Percentiles rank a stretch among this genome's conserved stretches.
Evolutionary conservation across 768 basidiomycete species (phyloP).

Genomic region (Leccinum sublutescens): DNA sequence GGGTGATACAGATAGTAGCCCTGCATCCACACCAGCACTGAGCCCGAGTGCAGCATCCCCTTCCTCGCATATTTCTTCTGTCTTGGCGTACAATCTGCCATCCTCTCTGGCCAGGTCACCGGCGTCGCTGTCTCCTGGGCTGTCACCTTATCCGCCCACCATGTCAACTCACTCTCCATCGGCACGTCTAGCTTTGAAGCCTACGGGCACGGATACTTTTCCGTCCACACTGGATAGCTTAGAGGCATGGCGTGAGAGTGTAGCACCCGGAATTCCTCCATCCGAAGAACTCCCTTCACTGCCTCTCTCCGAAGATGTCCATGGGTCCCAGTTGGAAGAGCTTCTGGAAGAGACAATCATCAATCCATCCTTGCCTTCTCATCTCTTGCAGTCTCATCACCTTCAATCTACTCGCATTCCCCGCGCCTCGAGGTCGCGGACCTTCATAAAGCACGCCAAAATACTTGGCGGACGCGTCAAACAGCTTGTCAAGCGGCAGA

Average conservation of each 20-base stretch:
- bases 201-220: slow-evolving; percentile 33
- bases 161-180: slow-evolving; percentile 16
- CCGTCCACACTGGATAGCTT: slow-evolving; percentile 30
- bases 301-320: slow-evolving; percentile 13
- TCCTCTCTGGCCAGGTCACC: slow-evolving; percentile 18
- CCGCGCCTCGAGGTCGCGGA: slow-evolving; percentile 13
- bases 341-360: slow-evolving; percentile 5
- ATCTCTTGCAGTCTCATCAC: slow-evolving; percentile 4
- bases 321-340: slow-evolving; percentile 6
- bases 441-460: slow-evolving; percentile 28
- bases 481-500: slow-evolving; percentile 22
- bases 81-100: slow-evolving; percentile 13
- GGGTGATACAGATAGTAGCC: slow-evolving; percentile 19
- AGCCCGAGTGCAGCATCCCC: slow-evolving; percentile 24
- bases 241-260: slow-evolving; percentile 30
- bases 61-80: slow-evolving; percentile 16
- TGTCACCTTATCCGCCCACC: slow-evolving; percentile 10
- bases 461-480: slow-evolving; percentile 30
- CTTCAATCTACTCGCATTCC: background rate
- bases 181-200: slow-evolving; percentile 20
- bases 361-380: slow-evolving; percentile 7
- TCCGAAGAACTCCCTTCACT: slow-evolving; percentile 16
- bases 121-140: slow-evolving; percentile 11
- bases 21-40: slow-evolving; percentile 25
- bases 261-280: slow-evolving; percentile 16